A percentile compares a stretch with the other conserved stretches of the same genome.
These are phyloP conservation scores for Phytophthora aleatoria DNA, from an alignment of 352 stramenopile species.

Conservation along the genomic window DNA sequence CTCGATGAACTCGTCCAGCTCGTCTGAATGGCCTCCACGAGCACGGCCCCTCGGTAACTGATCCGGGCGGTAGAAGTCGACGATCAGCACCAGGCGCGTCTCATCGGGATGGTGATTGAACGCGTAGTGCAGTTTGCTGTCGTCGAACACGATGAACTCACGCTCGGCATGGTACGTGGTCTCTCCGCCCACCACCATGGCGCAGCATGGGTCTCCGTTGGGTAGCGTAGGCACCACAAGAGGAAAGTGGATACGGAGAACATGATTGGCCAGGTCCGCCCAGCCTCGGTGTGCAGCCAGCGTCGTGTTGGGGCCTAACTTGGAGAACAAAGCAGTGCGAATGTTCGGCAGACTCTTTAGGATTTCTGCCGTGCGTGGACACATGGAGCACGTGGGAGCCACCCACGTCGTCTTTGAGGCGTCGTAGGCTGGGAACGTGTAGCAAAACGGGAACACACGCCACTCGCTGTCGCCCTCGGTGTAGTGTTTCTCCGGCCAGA, in stretches of 20 bases:
- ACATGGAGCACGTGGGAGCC: constrained; percentile 68
- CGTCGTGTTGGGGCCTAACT: constrained; percentile 82
- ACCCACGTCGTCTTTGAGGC: constrained; percentile 87
- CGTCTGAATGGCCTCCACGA: constrained; percentile 84
- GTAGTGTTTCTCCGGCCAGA: constrained; percentile 90
- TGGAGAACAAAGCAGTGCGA: constrained; percentile 90
- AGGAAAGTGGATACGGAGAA: constrained; percentile 82
- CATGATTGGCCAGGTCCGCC: constrained; percentile 91
- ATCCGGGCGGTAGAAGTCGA: constrained; percentile 88
- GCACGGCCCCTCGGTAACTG: constrained; percentile 80
- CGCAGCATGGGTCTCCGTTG: constrained; percentile 65
- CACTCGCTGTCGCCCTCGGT: constrained; percentile 70
- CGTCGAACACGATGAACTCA: constrained; percentile 90
- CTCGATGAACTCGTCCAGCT: constrained; percentile 90
- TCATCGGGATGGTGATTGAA: constrained; percentile 78
- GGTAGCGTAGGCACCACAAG: constrained; percentile 65
- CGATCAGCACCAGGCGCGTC: constrained; percentile 83
- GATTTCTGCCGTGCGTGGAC: constrained; percentile 78
- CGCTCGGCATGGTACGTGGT: constrained; percentile 68
- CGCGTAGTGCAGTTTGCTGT: constrained; percentile 91
- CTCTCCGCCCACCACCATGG: constrained; percentile 82
- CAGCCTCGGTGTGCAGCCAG: constrained; percentile 79
- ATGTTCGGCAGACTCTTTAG: constrained; percentile 68
- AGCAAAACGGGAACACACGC: constrained; percentile 91
- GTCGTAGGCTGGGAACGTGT: constrained; percentile 90